A percentile compares a stretch with the other conserved stretches of the same genome.
Evolutionary conservation across 495 filamentous ascomycete species (phyloP).

Genomic region (Talaromyces thailandensis): DNA sequence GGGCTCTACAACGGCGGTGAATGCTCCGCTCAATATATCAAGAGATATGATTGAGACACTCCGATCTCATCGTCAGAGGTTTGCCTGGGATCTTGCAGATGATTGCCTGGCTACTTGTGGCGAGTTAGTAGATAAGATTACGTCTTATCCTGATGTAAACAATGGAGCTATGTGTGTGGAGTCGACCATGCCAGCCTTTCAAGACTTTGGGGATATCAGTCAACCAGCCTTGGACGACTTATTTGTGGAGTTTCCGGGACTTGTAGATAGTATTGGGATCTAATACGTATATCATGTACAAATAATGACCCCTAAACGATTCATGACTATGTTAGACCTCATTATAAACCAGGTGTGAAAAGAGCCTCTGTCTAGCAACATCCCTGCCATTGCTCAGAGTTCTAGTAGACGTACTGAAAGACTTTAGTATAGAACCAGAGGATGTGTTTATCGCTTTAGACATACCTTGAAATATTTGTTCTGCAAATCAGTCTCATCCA

Average conservation of each 20-base stretch:
- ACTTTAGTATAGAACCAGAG: no score
- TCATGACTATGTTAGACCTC: no score
- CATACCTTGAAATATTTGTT: no score
- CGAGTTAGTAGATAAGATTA: conserved; percentile 19
- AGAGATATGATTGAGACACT: conserved; percentile 14
- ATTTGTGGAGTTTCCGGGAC: not conserved
- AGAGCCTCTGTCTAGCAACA: no score
- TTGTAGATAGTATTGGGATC: not conserved
- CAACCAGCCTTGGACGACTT: not conserved
- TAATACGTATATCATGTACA: not conserved
- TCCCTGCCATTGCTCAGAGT: no score
- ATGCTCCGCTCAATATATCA: conserved; percentile 11
- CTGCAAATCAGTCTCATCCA: no score
- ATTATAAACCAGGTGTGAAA: no score
- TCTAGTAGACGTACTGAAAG: no score
- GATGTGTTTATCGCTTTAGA: no score
- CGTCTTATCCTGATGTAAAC: not conserved
- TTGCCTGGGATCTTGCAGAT: conserved; percentile 24
- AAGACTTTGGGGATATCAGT: not conserved
- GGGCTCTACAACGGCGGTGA: conserved; percentile 2
- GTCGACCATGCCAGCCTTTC: not conserved
- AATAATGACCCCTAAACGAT: no score
- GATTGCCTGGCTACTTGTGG: conserved; percentile 20
- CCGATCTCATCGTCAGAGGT: conserved; percentile 14
- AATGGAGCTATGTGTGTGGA: not conserved